phyloP scores from a whole-genome alignment of 1,284 basidiomycete species.

The Acaromyces ingoldii region DNA sequence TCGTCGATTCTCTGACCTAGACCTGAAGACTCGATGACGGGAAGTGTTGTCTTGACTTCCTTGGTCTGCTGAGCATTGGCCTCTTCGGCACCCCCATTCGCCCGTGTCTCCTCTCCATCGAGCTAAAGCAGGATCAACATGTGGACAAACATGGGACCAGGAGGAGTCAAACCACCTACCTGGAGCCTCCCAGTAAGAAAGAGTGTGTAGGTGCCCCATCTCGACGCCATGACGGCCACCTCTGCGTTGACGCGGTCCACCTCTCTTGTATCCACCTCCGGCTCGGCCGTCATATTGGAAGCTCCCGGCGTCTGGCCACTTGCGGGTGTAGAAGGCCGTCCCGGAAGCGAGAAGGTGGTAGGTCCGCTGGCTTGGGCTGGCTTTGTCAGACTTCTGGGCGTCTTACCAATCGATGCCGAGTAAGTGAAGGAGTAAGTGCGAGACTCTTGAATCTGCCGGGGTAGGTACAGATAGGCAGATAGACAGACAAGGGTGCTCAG shows the following conservation, averaged over 20 bases:
- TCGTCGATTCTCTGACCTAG: constrained; percentile 61
- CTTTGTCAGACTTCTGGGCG: neutral
- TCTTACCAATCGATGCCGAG: constrained; percentile 5
- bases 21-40: constrained; percentile 39
- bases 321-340: constrained; percentile 6
- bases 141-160: too few species aligned
- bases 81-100: neutral
- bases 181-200: constrained; percentile 74
- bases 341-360: constrained; percentile 5
- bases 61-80: neutral
- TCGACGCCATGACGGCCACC: constrained; percentile 76
- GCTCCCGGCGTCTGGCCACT: too few species aligned
- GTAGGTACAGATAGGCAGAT: too few species aligned
- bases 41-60: neutral
- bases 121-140: neutral
- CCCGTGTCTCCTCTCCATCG: neutral
- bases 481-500: too few species aligned
- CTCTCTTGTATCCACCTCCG: constrained; percentile 64
- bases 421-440: constrained; percentile 9
- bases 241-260: constrained; percentile 84
- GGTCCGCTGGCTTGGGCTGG: neutral
- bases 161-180: too few species aligned
- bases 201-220: constrained; percentile 85
- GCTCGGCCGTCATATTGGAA: too few species aligned
- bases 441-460: too few species aligned